Base-by-base conservation (phyloP, 2,329 filamentous ascomycete species). In the Pezicula rhizophila region DNA sequence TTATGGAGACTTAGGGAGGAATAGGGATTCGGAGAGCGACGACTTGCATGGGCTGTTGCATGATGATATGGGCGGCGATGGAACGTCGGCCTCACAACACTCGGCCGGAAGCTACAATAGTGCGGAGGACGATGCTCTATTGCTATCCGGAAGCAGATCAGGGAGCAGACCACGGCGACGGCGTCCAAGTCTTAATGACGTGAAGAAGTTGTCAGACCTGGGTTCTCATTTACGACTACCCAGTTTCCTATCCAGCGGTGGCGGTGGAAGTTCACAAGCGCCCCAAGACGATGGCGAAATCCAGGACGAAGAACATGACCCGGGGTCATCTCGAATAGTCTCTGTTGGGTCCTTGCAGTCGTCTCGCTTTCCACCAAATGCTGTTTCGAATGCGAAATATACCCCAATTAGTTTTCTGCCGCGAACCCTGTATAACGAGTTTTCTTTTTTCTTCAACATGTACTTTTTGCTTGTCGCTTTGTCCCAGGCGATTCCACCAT, bases 401-500 rank as follows among this genome's bases (percentile, higher is more conserved):
- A 97, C 92, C 26, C 83, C 91, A 1, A 85, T 91, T 73, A 96
- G 87, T 46, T 99, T 99, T 68, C 77, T 99, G 12, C 95, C 95
- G 2, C 77, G 92, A 46, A 99, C 93, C 0, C 75, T 99, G 18
- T 99, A 96, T 70, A 97, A 97, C 70, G 93, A 99, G 65, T 99
- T 99, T 66, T 96, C 92, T 51, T 99, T 97, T 74, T 99, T 99
- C 71, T 96, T 99, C 77, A 99, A 99, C 77, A 89, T 97, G 75
- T 99, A 99, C 67, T 99, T 99, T 67, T 75, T 99, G 48, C 82
- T 97, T 23, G 93, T 99, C 44, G 95, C 93, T 6, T 70, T 97
- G 44, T 97, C 92, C 34, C 93, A 99, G 69, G 84, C 89, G 39
- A 91, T 99, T 61, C 91, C 90, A 4, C 80, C 87, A 18, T 71